Evolutionary conservation across 768 basidiomycete genomes (phyloP), one percentile per base, ranked within the genome.

Genomic region (Lactifluus echinatus): DNA sequence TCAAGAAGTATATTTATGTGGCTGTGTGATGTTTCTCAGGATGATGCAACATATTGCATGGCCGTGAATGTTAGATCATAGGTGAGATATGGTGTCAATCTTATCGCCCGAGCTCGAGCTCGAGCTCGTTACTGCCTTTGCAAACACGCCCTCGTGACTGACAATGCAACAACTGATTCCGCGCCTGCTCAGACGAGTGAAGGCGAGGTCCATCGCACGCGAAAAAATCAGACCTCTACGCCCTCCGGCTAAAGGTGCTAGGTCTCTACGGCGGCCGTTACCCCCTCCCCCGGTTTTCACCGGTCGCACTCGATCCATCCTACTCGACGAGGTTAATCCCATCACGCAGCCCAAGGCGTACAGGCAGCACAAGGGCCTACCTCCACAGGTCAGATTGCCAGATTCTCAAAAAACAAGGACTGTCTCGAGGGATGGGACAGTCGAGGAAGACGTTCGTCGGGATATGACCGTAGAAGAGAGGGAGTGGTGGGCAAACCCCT

Each of bases 141-240:
- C n/a, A n/a, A n/a, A n/a, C n/a, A n/a, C n/a, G n/a, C n/a, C n/a
- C n/a, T 8, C 34, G 48, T 44, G 44, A 46, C 24, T 54, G n/a
- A n/a, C 26, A 24, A 89, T 88, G 87, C 80, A 84, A 66, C 85
- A 85, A 63, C 73, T 89, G 66, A 70, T 87, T 56, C 84, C 84
- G 42, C 84, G 86, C 65, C 79, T 89, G 15, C 68, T 81, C 45
- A 67, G 72, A 55, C 66, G 63, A 21, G 67, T 83, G 44, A 65
- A 69, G 24, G 66, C 74, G 70, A 49, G 39, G 26, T 63, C 61
- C 50, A 60, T 58, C 48, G 44, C 29, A 7, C 42, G 55, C 26
- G 50, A 53, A 47, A 24, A 43, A 33, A 53, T 44, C 37, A 48
- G 44, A 19, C 65, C 56, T 17, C 15, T 59, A 17, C 50, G 51